A percentile compares a stretch with the other conserved stretches of the same genome.
Conservation (phyloP, 805 yeast genomes). For the Pichia sporocuriosa region DNA sequence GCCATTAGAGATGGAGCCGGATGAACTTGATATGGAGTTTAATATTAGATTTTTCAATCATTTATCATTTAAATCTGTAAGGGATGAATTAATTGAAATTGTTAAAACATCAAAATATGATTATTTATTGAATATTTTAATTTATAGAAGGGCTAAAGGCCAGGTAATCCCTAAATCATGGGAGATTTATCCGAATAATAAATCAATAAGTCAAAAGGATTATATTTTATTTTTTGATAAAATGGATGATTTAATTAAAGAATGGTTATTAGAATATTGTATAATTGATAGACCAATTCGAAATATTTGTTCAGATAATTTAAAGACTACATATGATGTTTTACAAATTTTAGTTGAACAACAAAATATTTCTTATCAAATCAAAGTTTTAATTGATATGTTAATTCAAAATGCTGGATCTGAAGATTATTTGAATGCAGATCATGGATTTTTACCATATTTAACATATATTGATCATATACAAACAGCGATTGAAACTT, state of each 20-base stretch:
- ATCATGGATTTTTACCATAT: constrained; percentile 10
- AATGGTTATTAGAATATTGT: constrained; percentile 10
- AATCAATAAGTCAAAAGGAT: neutral
- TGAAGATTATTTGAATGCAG: constrained; percentile 1
- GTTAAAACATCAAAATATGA: neutral
- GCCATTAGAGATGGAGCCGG: constrained; percentile 4
- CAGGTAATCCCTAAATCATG: neutral
- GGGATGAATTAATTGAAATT: constrained; percentile 4
- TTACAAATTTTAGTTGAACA: neutral
- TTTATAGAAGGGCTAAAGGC: neutral
- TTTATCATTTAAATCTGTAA: constrained; percentile 4
- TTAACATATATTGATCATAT: constrained; percentile 13
- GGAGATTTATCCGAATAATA: constrained; percentile 4
- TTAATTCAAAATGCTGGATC: constrained; percentile 4
- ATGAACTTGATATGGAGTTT: constrained; percentile 7
- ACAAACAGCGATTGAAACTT: constrained; percentile 2
- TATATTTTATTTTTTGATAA: constrained; percentile 7
- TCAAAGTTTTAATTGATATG: constrained; percentile 4
- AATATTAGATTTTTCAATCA: constrained; percentile 6
- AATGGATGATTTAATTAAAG: constrained; percentile 9
- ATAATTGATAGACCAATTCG: neutral
- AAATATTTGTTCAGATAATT: neutral
- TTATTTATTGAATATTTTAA: constrained; percentile 4
- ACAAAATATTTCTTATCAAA: constrained; percentile 9
- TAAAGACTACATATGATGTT: constrained; percentile 3